These are phyloP conservation scores for Aristolochia contorta DNA, from an alignment of 164 flowering plant species.

Conservation along the genomic window DNA sequence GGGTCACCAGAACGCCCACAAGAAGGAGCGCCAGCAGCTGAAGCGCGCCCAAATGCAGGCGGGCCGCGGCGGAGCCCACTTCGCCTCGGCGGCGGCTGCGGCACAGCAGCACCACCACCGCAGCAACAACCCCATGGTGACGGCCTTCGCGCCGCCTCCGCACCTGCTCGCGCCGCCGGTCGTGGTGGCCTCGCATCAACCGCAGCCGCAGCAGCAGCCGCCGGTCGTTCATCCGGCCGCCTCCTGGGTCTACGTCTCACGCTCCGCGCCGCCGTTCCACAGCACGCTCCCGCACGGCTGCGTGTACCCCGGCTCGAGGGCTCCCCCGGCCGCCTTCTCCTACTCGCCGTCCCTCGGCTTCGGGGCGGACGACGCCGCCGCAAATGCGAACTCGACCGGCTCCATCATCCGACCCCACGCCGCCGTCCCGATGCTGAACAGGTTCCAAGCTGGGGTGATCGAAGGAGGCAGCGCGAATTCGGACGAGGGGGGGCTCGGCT, in stretches of 20 bases:
- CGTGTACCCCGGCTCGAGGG: conserved; percentile 21
- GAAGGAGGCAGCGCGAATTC: conserved; percentile 36
- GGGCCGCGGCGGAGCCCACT: conserved; percentile 38
- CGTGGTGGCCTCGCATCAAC: conserved; percentile 19
- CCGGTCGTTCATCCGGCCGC: too few species aligned
- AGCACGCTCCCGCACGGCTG: conserved; percentile 62
- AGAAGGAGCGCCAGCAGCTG: conserved; percentile 84
- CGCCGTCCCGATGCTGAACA: conserved; percentile 36
- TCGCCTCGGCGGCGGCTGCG: too few species aligned
- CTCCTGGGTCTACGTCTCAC: conserved; percentile 50
- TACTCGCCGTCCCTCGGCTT: background rate
- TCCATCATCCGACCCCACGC: conserved; percentile 7
- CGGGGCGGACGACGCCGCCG: background rate
- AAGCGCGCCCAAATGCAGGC: conserved; percentile 80
- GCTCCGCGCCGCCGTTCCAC: conserved; percentile 25
- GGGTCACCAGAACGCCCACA: conserved; percentile 97
- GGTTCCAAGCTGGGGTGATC: conserved; percentile 32
- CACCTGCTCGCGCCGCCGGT: conserved; percentile 36
- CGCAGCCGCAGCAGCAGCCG: too few species aligned
- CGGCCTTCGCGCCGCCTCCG: conserved; percentile 58
- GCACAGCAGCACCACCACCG: too few species aligned
- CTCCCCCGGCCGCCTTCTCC: background rate
- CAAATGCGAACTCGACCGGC: background rate
- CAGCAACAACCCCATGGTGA: conserved; percentile 42
- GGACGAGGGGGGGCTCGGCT: conserved; percentile 45